A percentile compares a stretch with the other conserved stretches of the same genome.
Conservation (phyloP, 1,284 basidiomycete species). For the Apiotrichum porosum region DNA sequence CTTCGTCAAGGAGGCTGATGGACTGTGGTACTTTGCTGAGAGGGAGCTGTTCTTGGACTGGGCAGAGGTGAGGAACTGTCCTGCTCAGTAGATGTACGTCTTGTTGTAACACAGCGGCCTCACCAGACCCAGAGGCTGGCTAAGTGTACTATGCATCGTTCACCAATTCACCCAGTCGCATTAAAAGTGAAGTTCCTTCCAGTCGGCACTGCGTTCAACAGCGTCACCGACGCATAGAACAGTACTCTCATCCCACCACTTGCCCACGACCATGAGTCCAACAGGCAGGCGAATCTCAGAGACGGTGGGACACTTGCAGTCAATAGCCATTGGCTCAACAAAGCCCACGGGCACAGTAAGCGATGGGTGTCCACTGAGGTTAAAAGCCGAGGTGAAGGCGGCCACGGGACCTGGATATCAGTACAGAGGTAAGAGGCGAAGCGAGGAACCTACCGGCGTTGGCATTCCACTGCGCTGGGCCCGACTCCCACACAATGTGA, state of each 20-base stretch:
- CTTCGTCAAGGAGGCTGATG: neutral
- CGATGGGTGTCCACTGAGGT: slow-evolving; percentile 45
- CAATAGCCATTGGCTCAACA: neutral
- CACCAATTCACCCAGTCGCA: too few species aligned
- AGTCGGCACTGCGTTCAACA: neutral
- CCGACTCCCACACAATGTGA: neutral
- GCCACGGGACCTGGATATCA: slow-evolving; percentile 9
- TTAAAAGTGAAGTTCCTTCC: too few species aligned
- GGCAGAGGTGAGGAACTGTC: neutral
- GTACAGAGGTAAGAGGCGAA: slow-evolving; percentile 22
- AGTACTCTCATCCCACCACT: slow-evolving; percentile 31
- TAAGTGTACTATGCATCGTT: too few species aligned
- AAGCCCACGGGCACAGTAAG: slow-evolving; percentile 44
- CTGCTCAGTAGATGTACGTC: neutral
- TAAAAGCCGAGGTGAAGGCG: slow-evolving; percentile 33
- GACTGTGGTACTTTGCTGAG: neutral
- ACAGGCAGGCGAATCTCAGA: slow-evolving; percentile 47
- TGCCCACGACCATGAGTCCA: slow-evolving; percentile 47
- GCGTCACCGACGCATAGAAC: neutral
- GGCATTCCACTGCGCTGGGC: slow-evolving; percentile 10
- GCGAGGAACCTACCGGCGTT: slow-evolving; percentile 5
- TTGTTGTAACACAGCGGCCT: too few species aligned
- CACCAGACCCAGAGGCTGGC: too few species aligned
- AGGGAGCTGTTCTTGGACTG: neutral
- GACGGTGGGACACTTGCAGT: too few species aligned